These are phyloP conservation scores for Mycena pura DNA, from an alignment of 768 basidiomycete species.

Conservation along the genomic window DNA sequence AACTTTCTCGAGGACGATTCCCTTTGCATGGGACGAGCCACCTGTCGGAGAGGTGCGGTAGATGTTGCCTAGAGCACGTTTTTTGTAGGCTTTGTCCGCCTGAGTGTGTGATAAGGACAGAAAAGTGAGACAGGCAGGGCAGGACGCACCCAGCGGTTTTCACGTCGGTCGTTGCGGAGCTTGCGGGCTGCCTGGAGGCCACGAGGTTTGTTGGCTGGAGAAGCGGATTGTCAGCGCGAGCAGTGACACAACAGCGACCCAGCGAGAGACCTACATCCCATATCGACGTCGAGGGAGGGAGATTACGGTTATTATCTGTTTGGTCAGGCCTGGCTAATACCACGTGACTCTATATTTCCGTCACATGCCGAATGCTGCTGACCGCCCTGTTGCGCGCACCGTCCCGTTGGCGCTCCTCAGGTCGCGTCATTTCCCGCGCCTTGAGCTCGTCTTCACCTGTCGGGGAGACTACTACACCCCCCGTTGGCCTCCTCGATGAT, in stretches of 20 bases:
- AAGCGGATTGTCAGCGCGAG: slow-evolving; percentile 20
- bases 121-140: not conserved
- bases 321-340: no score
- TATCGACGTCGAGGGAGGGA: slow-evolving; percentile 41
- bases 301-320: no score
- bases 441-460: not conserved
- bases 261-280: slow-evolving; percentile 76
- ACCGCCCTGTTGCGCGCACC: no score
- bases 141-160: slow-evolving; percentile 92
- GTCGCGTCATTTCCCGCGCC: not conserved
- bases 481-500: slow-evolving; percentile 45
- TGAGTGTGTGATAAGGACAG: slow-evolving; percentile 37
- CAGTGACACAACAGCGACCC: slow-evolving; percentile 13
- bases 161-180: slow-evolving; percentile 90
- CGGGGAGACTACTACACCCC: no score
- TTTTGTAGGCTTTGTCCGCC: slow-evolving; percentile 99
- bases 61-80: slow-evolving; percentile 98
- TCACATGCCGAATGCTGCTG: no score
- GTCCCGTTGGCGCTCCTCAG: not conserved
- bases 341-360: no score
- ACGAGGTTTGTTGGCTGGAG: slow-evolving; percentile 95
- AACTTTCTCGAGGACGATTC: slow-evolving; percentile 99
- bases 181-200: slow-evolving; percentile 99
- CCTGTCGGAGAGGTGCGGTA: slow-evolving; percentile 99
- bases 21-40: slow-evolving; percentile 99